phyloP scores from a whole-genome alignment of 805 yeast species.

The Yarrowia alimentaria region DNA sequence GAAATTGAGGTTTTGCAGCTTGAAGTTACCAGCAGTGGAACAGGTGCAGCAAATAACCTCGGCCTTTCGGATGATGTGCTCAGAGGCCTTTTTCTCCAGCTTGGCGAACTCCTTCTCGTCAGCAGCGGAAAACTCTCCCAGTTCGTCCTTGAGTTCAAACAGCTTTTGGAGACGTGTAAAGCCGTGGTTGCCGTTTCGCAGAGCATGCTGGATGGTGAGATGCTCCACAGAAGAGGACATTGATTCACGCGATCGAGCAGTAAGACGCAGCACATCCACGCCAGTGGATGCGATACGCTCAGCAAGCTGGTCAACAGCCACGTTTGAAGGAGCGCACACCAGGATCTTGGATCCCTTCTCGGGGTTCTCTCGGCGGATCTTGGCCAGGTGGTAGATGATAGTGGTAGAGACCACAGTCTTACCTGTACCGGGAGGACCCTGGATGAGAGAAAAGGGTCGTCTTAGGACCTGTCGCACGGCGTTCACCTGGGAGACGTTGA shows the following conservation, averaged over 20 bases:
- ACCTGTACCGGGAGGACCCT: conserved; percentile 98
- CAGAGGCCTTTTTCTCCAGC: conserved; percentile 51
- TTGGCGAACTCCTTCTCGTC: conserved; percentile 51
- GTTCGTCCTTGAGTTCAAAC: conserved; percentile 55
- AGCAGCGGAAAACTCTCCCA: conserved; percentile 61
- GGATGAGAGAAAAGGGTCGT: conserved; percentile 75
- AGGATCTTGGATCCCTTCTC: conserved; percentile 59
- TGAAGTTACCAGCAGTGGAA: conserved; percentile 82
- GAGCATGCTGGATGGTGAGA: conserved; percentile 56
- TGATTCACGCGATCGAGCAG: conserved; percentile 78
- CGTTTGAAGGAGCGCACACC: conserved; percentile 94
- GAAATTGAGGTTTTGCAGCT: conserved; percentile 58
- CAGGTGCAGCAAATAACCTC: conserved; percentile 89
- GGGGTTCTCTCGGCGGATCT: conserved; percentile 38
- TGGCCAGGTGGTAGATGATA: conserved; percentile 71
- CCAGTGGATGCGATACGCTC: conserved; percentile 68
- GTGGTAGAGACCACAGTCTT: conserved; percentile 92
- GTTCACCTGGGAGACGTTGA: conserved; percentile 74
- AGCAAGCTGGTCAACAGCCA: conserved; percentile 90
- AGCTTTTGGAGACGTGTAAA: conserved; percentile 54
- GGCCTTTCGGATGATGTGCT: conserved; percentile 50
- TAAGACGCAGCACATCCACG: conserved; percentile 70
- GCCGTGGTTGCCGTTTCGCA: conserved; percentile 43
- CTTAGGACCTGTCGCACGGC: conserved; percentile 71
- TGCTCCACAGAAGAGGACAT: conserved; percentile 62